phyloP scores from a whole-genome alignment of 2,329 filamentous ascomycete genomes.

The Fusarium pseudograminearum region DNA sequence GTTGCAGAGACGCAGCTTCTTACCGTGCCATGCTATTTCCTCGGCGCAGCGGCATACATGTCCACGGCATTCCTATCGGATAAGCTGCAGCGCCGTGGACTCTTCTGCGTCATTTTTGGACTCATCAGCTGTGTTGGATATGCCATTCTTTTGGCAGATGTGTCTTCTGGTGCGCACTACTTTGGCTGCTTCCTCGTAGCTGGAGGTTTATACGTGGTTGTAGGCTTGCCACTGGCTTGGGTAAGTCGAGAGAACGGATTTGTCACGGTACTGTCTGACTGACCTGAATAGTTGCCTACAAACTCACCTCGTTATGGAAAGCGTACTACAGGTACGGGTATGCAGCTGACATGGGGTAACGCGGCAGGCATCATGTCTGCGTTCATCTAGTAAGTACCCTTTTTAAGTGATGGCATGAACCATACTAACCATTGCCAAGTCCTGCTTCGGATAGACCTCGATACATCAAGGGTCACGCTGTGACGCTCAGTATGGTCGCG shows the following conservation, averaged over 20 bases:
- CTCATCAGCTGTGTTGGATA: conserved; percentile 75
- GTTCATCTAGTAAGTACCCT: conserved; percentile 68
- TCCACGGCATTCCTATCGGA: conserved; percentile 75
- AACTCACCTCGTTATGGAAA: conserved; percentile 83
- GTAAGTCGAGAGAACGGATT: conserved; percentile 39
- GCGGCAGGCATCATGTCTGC: conserved; percentile 78
- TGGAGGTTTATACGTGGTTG: conserved; percentile 74
- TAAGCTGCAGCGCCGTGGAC: conserved; percentile 71
- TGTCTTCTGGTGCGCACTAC: conserved; percentile 73
- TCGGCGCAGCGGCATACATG: conserved; percentile 79
- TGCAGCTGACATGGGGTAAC: conserved; percentile 79
- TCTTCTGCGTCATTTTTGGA: conserved; percentile 74
- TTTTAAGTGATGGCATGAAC: too few relatives aligned
- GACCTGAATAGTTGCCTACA: conserved; percentile 61
- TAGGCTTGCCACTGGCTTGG: conserved; percentile 69
- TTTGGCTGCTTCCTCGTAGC: conserved; percentile 83
- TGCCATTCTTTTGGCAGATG: conserved; percentile 72
- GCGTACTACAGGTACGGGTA: conserved; percentile 75
- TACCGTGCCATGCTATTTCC: conserved; percentile 81
- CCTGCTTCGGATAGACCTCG: conserved; percentile 63
- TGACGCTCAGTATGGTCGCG: conserved; percentile 69
- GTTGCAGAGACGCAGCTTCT: conserved; percentile 77
- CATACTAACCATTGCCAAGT: too few relatives aligned
- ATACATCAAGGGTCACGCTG: conserved; percentile 72
- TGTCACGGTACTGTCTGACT: conserved; percentile 1